Base-by-base conservation (phyloP, 306 rosid species). In the Cicer bijugum region DNA sequence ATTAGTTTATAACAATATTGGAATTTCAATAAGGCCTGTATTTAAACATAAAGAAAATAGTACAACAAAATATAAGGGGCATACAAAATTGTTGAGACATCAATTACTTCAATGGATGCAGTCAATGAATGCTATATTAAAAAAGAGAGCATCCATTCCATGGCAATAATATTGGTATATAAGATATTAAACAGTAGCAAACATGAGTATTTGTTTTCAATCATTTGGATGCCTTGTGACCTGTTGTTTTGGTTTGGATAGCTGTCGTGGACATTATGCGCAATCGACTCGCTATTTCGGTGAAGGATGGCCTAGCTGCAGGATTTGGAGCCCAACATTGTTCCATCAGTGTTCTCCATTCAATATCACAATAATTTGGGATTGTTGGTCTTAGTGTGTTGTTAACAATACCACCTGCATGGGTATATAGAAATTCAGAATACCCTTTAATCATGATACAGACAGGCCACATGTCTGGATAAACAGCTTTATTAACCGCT, bases 281-380 rank as follows among this genome's bases (percentile, higher is more conserved):
- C 78, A 92, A 52, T 7, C 89, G 90, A 37, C 86, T 78, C 0
- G 98, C 90, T 8, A 92, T 92, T 74, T 92, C 96, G 0, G 96
- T 78, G 82, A 92, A 92, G 35, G 92, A 87, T 20, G 98, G 98
- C 45, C 96, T 86, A 40, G 12, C 88, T 16, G 84, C 42, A 14
- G 96, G 98, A 79, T 90, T 88, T 0, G 98, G 91, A 4, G 94
- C 92, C 98, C 98, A 92, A 67, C 98, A 92, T 46, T 87, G 89
- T 67, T 92, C 98, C 95, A 92, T 92, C 55, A 92, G 78, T 79
- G 88, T 80, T 68, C 86, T 82, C 98, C 95, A 92, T 80, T 92
- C 96, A 0, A 75, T 11, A 70, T 92, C 98, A 48, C 98, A 92
- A 12, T 61, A 78, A 66, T 66, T 64, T n/a, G 96, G 98, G 6